Evolutionary conservation across 108 stramenopile genomes (phyloP).

Genomic region (Nitzschia sp.): DNA sequence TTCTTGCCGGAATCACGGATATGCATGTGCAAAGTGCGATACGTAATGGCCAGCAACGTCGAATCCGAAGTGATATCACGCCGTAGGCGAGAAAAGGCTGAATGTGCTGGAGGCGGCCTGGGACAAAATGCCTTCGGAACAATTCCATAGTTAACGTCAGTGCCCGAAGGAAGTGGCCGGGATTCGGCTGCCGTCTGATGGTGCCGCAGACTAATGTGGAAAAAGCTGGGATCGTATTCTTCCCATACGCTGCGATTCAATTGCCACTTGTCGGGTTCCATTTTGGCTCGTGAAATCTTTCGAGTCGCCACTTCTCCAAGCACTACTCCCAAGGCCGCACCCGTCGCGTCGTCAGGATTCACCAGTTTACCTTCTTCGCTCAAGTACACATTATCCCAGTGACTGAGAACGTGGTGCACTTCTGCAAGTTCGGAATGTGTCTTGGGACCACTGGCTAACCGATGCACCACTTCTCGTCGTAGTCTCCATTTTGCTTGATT

Average conservation of each 20-base stretch:
- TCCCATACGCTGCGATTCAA: slow-evolving; percentile 65
- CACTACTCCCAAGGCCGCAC: slow-evolving; percentile 74
- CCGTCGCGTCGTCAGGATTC: slow-evolving; percentile 84
- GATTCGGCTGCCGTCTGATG: slow-evolving; percentile 80
- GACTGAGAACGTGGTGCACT: slow-evolving; percentile 66
- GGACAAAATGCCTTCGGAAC: slow-evolving; percentile 70
- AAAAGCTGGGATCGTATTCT: slow-evolving; percentile 84
- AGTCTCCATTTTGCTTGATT: slow-evolving; percentile 71
- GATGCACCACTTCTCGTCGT: slow-evolving; percentile 79
- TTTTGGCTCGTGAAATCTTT: slow-evolving; percentile 53
- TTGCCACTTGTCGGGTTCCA: slow-evolving; percentile 79
- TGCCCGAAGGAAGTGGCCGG: slow-evolving; percentile 54
- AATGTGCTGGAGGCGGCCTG: slow-evolving; percentile 47
- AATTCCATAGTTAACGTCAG: slow-evolving; percentile 32
- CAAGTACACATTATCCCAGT: slow-evolving; percentile 64
- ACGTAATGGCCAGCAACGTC: slow-evolving; percentile 56
- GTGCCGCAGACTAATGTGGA: slow-evolving; percentile 59
- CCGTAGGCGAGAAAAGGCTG: slow-evolving; percentile 58
- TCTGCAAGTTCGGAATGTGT: slow-evolving; percentile 82
- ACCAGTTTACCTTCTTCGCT: slow-evolving; percentile 62
- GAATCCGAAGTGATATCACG: slow-evolving; percentile 76
- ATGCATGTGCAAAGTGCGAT: slow-evolving; percentile 78
- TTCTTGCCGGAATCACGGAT: slow-evolving; percentile 40
- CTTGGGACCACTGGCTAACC: slow-evolving; percentile 76
- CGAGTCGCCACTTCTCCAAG: slow-evolving; percentile 73